Conservation (phyloP, 169 alveolate genomes). For the Plasmodium blacklocki region DNA sequence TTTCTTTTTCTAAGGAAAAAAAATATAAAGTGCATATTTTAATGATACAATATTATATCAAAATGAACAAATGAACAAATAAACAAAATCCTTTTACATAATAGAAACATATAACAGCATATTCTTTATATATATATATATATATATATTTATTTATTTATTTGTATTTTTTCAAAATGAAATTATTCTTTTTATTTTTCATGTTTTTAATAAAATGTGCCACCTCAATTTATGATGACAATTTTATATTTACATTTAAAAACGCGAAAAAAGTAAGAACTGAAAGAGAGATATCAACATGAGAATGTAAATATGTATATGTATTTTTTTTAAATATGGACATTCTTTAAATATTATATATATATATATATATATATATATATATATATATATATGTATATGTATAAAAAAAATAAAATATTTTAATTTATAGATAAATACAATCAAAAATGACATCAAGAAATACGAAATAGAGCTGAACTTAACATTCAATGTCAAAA, state of each 20-base stretch:
- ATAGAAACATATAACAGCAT: not conserved
- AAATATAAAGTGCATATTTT: too few relatives aligned
- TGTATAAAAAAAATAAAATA: not conserved
- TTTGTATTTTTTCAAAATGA: slow-evolving; percentile 12
- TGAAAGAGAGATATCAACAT: not conserved
- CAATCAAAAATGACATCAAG: slow-evolving; percentile 17
- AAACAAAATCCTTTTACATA: too few relatives aligned
- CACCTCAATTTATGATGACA: slow-evolving; percentile 35
- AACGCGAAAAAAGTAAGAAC: slow-evolving; percentile 34
- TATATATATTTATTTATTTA: not conserved
- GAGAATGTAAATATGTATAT: not conserved
- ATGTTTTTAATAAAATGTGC: not conserved
- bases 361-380: not conserved
- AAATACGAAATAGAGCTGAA: slow-evolving; percentile 34
- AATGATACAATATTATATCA: too few relatives aligned
- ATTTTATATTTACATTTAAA: slow-evolving; percentile 28
- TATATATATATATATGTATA: not conserved
- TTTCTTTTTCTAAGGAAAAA: too few relatives aligned
- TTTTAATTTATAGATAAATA: slow-evolving; percentile 19
- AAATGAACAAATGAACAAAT: too few relatives aligned
- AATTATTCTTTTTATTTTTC: slow-evolving; percentile 9
- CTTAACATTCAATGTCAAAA: slow-evolving; percentile 15
- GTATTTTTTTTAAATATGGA: not conserved
- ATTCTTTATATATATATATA: not conserved
- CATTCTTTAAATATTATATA: not conserved